Conservation (phyloP, 2,329 filamentous ascomycete species). For the Sarocladiaceae sp. region DNA sequence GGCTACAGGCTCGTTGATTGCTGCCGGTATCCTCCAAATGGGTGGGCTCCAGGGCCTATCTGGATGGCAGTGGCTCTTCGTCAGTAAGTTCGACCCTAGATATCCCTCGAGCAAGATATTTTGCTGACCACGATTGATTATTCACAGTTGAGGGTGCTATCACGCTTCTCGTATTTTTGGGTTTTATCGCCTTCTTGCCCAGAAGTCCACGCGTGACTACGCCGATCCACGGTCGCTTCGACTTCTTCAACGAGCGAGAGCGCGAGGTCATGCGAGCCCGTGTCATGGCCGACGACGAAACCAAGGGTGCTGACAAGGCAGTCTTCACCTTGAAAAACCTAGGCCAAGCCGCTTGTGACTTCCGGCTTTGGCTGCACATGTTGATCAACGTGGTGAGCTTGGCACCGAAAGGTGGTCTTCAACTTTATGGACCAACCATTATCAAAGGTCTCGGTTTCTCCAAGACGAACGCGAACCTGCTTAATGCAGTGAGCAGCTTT, state of each 20-base stretch:
- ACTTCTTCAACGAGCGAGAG: constrained; percentile 16
- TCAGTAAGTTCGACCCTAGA: constrained; percentile 11
- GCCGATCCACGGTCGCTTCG: constrained; percentile 16
- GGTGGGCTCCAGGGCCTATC: constrained; percentile 8
- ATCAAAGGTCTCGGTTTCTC: constrained; percentile 19
- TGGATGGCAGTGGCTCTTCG: constrained; percentile 63
- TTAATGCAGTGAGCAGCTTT: constrained; percentile 18
- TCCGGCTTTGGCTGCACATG: constrained; percentile 17
- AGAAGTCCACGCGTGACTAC: constrained; percentile 14
- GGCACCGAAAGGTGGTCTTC: constrained; percentile 20
- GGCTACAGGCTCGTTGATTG: constrained; percentile 11
- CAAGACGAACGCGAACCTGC: constrained; percentile 18
- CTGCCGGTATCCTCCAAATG: constrained; percentile 13
- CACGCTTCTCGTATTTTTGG: constrained; percentile 15
- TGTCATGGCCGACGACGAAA: constrained; percentile 16
- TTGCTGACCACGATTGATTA: constrained; percentile 3
- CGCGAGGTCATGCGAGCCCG: constrained; percentile 16
- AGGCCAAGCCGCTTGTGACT: constrained; percentile 11
- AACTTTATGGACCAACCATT: constrained; percentile 19
- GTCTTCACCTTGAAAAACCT: constrained; percentile 11
- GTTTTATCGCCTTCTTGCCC: constrained; percentile 15
- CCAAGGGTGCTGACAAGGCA: constrained; percentile 16
- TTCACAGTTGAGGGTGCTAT: constrained; percentile 16
- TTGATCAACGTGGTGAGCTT: constrained; percentile 17
- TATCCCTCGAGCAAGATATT: not conserved